phyloP scores from a whole-genome alignment of 306 rosid species.

The Comarum palustre region DNA sequence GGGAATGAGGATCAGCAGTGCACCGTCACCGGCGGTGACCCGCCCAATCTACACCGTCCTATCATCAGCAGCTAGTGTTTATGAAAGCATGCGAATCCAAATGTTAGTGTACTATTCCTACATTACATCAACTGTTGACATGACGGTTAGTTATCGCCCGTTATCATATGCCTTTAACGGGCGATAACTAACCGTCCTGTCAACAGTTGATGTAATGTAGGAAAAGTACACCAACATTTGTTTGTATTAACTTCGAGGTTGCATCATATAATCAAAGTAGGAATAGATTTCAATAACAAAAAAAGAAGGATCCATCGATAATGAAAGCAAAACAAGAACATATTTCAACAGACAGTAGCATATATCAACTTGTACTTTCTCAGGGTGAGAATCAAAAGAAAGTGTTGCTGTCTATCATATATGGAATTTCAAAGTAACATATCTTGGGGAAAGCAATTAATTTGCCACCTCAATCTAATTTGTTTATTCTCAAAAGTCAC shows the following conservation, averaged over 20 bases:
- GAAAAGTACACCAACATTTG: background rate
- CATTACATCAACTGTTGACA: too few species aligned
- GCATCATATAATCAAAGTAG: background rate
- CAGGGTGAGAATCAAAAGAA: background rate
- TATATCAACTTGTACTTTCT: background rate
- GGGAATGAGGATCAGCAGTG: background rate
- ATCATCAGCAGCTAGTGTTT: background rate
- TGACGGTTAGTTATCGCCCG: too few species aligned
- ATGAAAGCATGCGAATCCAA: constrained; percentile 18
- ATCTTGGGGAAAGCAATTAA: background rate
- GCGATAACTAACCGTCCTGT: background rate
- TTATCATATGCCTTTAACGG: too few species aligned
- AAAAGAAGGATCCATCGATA: background rate
- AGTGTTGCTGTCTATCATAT: background rate
- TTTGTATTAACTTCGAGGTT: background rate
- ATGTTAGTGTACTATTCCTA: too few species aligned
- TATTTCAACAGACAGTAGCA: background rate
- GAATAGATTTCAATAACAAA: too few species aligned
- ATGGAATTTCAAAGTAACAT: constrained; percentile 1
- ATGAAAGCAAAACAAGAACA: background rate
- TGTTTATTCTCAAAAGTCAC: constrained; percentile 22
- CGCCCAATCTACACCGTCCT: too few species aligned
- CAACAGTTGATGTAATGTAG: background rate
- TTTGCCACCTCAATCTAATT: constrained; percentile 12
- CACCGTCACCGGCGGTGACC: too few species aligned